phyloP scores from a whole-genome alignment of 805 yeast species.

The Starmerella gropengiesseri region DNA sequence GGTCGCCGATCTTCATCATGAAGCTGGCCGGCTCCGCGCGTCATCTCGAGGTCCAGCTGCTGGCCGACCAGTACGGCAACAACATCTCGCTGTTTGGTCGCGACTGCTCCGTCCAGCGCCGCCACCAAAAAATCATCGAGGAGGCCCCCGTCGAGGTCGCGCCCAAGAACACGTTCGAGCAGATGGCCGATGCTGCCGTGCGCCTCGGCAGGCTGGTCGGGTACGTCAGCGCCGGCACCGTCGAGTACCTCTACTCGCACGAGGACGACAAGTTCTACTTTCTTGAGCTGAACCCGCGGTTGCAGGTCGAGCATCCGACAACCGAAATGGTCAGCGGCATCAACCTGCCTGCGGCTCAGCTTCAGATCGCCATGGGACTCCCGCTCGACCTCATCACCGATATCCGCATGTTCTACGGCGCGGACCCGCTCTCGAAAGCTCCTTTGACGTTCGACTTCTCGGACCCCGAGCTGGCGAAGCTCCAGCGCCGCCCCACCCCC shows the following conservation, averaged over 20 bases:
- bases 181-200: slow-evolving; percentile 96
- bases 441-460: slow-evolving; percentile 85
- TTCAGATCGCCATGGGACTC: slow-evolving; percentile 98
- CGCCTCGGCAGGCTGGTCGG: slow-evolving; percentile 95
- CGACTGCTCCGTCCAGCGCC: slow-evolving; percentile 98
- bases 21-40: slow-evolving; percentile 94
- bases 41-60: slow-evolving; percentile 93
- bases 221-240: slow-evolving; percentile 98
- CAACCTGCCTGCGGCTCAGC: slow-evolving; percentile 94
- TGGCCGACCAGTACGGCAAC: slow-evolving; percentile 97
- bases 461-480: slow-evolving; percentile 53
- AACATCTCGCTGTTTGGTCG: slow-evolving; percentile 95
- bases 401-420: slow-evolving; percentile 86
- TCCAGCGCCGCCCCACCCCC: slow-evolving; percentile 88
- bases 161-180: slow-evolving; percentile 65
- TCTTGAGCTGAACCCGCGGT: slow-evolving; percentile 92
- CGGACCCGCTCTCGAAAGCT: slow-evolving; percentile 85
- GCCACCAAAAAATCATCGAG: slow-evolving; percentile 97
- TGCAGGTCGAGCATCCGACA: slow-evolving; percentile 99
- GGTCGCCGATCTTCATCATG: slow-evolving; percentile 98
- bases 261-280: slow-evolving; percentile 91
- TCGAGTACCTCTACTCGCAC: slow-evolving; percentile 90
- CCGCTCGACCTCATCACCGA: slow-evolving; percentile 92
- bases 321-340: slow-evolving; percentile 99
- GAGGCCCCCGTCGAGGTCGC: slow-evolving; percentile 99